Evolutionary conservation across 371 early-diverging fungal species (phyloP).

Genomic region (Circinella minor): DNA sequence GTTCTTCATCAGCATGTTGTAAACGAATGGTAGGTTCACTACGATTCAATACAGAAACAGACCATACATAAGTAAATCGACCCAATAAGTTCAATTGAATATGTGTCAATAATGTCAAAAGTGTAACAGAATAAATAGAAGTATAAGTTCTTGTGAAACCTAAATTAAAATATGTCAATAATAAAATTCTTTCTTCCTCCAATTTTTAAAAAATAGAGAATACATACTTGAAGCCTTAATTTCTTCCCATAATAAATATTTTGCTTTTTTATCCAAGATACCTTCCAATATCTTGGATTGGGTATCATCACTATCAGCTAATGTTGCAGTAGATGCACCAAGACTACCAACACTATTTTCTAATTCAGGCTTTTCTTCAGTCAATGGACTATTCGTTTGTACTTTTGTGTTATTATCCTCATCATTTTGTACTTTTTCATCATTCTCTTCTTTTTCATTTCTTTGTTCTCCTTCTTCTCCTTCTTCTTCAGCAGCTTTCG

Average conservation of each 20-base stretch:
- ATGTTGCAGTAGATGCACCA: constrained; percentile 13
- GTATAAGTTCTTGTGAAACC: constrained; percentile 84
- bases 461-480: constrained; percentile 10
- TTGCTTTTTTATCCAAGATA: constrained; percentile 57
- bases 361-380: constrained; percentile 20
- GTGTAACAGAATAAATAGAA: constrained; percentile 79
- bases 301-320: constrained; percentile 2
- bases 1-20: constrained; percentile 46
- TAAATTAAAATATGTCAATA: constrained; percentile 18
- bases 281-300: constrained; percentile 23
- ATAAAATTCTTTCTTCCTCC: too few species aligned
- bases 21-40: constrained; percentile 56
- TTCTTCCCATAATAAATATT: constrained; percentile 86
- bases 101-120: constrained; percentile 82
- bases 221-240: constrained; percentile 80
- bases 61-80: constrained; percentile 88
- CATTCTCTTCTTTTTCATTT: background rate
- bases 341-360: constrained; percentile 38
- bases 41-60: constrained; percentile 67
- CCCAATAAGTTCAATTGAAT: constrained; percentile 92
- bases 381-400: constrained; percentile 2
- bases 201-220: background rate
- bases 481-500: constrained; percentile 22
- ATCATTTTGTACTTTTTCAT: background rate
- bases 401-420: constrained; percentile 2